Evolutionary conservation across 2,329 filamentous ascomycete genomes (phyloP).

Genomic region (Colletotrichum sidae): DNA sequence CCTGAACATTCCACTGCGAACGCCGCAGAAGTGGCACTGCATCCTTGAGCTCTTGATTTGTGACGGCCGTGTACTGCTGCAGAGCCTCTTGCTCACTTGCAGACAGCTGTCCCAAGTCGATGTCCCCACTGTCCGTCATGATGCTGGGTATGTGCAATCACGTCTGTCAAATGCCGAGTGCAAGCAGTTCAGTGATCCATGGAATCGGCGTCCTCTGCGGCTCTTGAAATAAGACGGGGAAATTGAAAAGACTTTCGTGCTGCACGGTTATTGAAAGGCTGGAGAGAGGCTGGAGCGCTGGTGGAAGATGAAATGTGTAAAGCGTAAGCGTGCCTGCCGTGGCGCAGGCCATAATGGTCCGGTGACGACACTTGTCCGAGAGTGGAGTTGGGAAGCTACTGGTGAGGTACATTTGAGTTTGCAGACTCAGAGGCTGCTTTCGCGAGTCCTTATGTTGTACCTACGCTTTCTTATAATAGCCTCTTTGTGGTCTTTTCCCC

Average conservation of each 20-base stretch:
- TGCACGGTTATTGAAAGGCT: too few relatives aligned
- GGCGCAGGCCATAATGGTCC: background rate
- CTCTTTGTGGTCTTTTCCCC: too few relatives aligned
- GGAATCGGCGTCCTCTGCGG: background rate
- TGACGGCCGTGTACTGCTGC: conserved; percentile 89
- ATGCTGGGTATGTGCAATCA: background rate
- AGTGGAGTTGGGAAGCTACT: background rate
- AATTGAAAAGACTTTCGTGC: too few relatives aligned
- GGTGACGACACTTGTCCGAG: conserved; percentile 31
- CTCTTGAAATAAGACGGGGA: too few relatives aligned
- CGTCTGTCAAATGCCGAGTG: conserved; percentile 1
- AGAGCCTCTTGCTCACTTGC: conserved; percentile 84
- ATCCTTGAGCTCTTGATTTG: conserved; percentile 81
- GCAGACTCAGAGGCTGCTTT: background rate
- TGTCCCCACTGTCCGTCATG: conserved; percentile 57
- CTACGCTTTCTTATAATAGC: too few relatives aligned
- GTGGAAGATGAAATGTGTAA: too few relatives aligned
- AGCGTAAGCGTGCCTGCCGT: too few relatives aligned
- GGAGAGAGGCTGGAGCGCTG: too few relatives aligned
- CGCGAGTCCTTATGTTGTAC: background rate
- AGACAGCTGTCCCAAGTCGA: conserved; percentile 77
- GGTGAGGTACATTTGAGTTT: background rate
- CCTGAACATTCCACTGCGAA: conserved; percentile 97
- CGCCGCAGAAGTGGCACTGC: conserved; percentile 83
- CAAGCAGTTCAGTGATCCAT: conserved; percentile 13